Base-by-base conservation (phyloP, 225 moss, liverwort and hornwort genomes). In the Climacium dendroides region DNA sequence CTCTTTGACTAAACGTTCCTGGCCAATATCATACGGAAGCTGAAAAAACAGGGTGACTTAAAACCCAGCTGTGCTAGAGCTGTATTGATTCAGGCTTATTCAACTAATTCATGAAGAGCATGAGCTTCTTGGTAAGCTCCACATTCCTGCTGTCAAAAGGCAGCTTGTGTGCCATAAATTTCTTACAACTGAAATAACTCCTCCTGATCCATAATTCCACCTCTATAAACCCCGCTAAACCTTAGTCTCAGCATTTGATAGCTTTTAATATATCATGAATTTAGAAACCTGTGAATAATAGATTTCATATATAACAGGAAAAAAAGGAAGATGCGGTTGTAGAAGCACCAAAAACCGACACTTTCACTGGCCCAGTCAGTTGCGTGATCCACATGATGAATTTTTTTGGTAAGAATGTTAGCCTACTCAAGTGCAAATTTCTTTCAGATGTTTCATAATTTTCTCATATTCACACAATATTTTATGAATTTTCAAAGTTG, bases 181-280 rank as follows among this genome's bases (percentile, higher is more conserved):
- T 89, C 96, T 96, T 28, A 94, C 92, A 28, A 96, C 94, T 39
- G 95, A 95, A 52, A 95, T 92, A 43, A 94, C 95, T 24, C 96
- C 96, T 45, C 79, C 85, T 63, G 93, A 95, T 79, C 95, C 92
- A 69, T 92, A 28, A 82, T 91, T 83, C 91, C 90, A 91, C 87
- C 91, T 78, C 55, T 9, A 79, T 6, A 29, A 41, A 39, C 18
- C 6, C 6, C n/a, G n/a, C n/a, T 18, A 5, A 73, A 35, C 22
- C 50, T 82, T 52, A 83, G 66, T 41, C 58, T 72, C 82, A 82
- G n/a, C 37, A 77, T 52, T 52, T 67, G 45, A 89, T 48, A 66
- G 37, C 78, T 28, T 52, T 69, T 15, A 67, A 45, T 55, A 29
- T 47, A 15, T 37, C 83, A 69, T 29, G 20, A 35, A 37, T 2